These are phyloP conservation scores for Volvox reticuliferus DNA, from an alignment of 139 green algal species.

Conservation along the genomic window DNA sequence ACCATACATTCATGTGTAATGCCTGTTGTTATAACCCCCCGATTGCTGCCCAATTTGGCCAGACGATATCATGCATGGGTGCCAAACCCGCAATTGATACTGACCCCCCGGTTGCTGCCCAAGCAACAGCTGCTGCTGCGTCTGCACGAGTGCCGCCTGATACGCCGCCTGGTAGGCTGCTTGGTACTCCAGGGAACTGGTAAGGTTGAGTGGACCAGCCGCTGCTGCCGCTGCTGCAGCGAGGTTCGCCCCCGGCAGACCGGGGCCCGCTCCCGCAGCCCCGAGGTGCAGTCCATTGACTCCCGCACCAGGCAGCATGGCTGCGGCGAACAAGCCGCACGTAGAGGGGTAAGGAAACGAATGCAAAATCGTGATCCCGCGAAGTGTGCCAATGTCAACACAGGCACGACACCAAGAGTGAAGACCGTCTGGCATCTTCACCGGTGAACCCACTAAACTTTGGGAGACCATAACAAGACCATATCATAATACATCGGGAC, in stretches of 20 bases:
- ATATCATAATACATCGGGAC: no score
- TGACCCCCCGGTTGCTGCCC: slow-evolving; percentile 29
- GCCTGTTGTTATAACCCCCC: no score
- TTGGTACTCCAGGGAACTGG: slow-evolving; percentile 81
- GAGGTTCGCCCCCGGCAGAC: slow-evolving; percentile 16
- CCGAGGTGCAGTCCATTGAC: slow-evolving; percentile 41
- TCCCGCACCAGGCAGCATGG: neutral
- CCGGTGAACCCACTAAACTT: no score
- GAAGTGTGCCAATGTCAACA: no score
- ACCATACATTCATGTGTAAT: neutral
- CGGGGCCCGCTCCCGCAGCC: neutral
- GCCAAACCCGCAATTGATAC: neutral
- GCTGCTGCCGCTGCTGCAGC: slow-evolving; percentile 8
- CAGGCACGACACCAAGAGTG: no score
- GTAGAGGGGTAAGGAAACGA: no score
- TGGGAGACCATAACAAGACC: no score
- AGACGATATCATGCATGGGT: neutral
- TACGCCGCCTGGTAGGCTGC: slow-evolving; percentile 92
- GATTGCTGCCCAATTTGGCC: no score
- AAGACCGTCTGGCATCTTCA: no score
- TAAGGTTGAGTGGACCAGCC: slow-evolving; percentile 26
- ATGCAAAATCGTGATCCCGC: no score
- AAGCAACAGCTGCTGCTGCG: slow-evolving; percentile 74
- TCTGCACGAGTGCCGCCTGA: slow-evolving; percentile 86
- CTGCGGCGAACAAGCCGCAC: neutral